Evolutionary conservation across 345 rosid genomes (phyloP).

Genomic region (Pugionium cornutum): DNA sequence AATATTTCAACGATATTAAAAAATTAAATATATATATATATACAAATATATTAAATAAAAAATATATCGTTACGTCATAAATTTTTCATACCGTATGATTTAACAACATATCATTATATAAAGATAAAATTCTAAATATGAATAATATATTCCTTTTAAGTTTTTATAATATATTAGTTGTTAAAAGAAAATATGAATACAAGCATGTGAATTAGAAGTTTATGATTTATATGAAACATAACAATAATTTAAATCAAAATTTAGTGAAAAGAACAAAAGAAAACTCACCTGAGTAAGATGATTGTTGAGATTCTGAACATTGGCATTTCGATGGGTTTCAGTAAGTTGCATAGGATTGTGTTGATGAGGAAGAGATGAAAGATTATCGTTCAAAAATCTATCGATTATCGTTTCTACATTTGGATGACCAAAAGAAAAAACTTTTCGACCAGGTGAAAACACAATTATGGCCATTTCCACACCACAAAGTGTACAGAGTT

Average conservation of each 20-base stretch:
- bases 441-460: conserved; percentile 39
- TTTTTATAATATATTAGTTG: not conserved
- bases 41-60: not conserved
- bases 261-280: too few relatives aligned
- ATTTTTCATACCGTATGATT: not conserved
- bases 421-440: conserved; percentile 64
- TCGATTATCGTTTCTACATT: conserved; percentile 44
- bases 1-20: not conserved
- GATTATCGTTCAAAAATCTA: conserved; percentile 38
- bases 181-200: not conserved
- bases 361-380: not conserved
- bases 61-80: not conserved
- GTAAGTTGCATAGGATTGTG: conserved; percentile 19
- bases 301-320: conserved; percentile 47
- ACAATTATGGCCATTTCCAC: conserved; percentile 26
- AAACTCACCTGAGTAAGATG: conserved; percentile 44
- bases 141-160: too few relatives aligned
- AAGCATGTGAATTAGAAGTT: not conserved
- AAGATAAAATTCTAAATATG: not conserved
- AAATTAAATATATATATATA: not conserved
- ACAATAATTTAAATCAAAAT: not conserved
- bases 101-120: not conserved
- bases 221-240: not conserved
- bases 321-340: conserved; percentile 48
- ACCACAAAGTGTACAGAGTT: conserved; percentile 38